Percentiles rank a stretch among this genome's conserved stretches.
phyloP scores from a whole-genome alignment of 1,284 basidiomycete species.

The Anthracocystis setariae region DNA sequence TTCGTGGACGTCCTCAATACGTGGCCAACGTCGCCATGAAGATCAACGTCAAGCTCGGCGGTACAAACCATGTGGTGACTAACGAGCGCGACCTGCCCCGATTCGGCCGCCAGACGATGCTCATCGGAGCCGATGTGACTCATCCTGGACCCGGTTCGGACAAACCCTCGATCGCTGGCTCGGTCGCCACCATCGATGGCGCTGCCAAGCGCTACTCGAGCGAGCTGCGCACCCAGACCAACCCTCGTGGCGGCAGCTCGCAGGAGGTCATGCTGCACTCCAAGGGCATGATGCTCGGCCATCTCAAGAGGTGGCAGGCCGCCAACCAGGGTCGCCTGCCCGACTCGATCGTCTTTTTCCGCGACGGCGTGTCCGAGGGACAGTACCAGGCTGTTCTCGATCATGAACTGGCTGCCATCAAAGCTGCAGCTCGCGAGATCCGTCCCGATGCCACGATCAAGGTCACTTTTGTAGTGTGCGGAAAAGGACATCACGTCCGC shows the following conservation, averaged over 20 bases:
- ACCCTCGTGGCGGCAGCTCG: constrained; percentile 55
- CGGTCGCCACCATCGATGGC: constrained; percentile 69
- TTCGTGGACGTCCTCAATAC: constrained; percentile 69
- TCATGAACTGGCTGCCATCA: constrained; percentile 68
- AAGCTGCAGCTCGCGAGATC: constrained; percentile 54
- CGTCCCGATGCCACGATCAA: constrained; percentile 65
- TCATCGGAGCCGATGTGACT: constrained; percentile 69
- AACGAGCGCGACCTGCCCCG: constrained; percentile 57
- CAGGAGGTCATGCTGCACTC: constrained; percentile 67
- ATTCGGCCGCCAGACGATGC: constrained; percentile 67
- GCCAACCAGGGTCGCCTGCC: constrained; percentile 66
- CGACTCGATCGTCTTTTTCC: constrained; percentile 69
- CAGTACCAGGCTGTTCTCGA: constrained; percentile 70
- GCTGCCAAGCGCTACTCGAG: constrained; percentile 67
- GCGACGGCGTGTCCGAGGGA: constrained; percentile 71
- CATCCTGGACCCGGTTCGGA: constrained; percentile 62
- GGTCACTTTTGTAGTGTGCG: constrained; percentile 53
- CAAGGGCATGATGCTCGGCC: constrained; percentile 47
- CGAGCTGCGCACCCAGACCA: constrained; percentile 69
- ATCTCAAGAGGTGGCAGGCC: constrained; percentile 45
- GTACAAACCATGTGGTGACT: constrained; percentile 66
- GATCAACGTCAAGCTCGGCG: constrained; percentile 70
- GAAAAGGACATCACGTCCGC: constrained; percentile 68
- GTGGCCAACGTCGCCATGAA: constrained; percentile 68
- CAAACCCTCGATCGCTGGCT: constrained; percentile 70